Evolutionary conservation across 306 rosid genomes (phyloP), one percentile per base, ranked within the genome.

Genomic region (Senna tora): DNA sequence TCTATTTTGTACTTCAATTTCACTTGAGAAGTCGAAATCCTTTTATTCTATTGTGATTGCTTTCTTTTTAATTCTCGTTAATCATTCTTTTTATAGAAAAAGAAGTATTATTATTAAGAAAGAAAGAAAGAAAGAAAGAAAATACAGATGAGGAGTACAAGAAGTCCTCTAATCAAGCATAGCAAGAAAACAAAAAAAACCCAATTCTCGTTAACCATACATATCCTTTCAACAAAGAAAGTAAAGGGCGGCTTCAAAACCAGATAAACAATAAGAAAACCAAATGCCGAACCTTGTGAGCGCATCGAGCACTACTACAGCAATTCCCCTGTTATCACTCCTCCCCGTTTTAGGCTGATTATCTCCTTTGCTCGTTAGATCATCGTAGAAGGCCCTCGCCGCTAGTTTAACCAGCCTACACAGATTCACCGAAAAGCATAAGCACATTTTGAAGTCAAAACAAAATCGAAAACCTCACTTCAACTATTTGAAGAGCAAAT

Each of bases 271-370:
- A 19, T 13, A 56, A 21, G 60, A 6, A 69, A 10, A 56, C 21
- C 68, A 6, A 69, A 64, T 9, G 12, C 34, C 79, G 64, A 77
- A 94, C 99, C 99, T 91, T 0, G 97, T 82, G 72, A 94, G 96
- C 9, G 96, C 99, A 56, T 94, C 99, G n/a, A 94, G 99, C 17
- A 94, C 95, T 45, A 94, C 99, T n/a, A 94, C 99, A 20, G 97
- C 97, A n/a, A 94, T 89, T 67, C 99, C 99, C 30, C 99, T 77
- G 67, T 91, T 94, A 56, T 94, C 97, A 80, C 96, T 85, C 72
- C 96, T 82, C 49, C 97, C 95, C 0, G 94, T 86, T 79, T 91
- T 94, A 53, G 93, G 96, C 74, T 94, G 99, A 64, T 88, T 91
- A 67, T 94, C 99, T 16, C 97, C 96, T 81, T 91, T 91, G 43